These are phyloP conservation scores for Microdochium bolleyi DNA, from an alignment of 2,329 filamentous ascomycete species.

Conservation along the genomic window DNA sequence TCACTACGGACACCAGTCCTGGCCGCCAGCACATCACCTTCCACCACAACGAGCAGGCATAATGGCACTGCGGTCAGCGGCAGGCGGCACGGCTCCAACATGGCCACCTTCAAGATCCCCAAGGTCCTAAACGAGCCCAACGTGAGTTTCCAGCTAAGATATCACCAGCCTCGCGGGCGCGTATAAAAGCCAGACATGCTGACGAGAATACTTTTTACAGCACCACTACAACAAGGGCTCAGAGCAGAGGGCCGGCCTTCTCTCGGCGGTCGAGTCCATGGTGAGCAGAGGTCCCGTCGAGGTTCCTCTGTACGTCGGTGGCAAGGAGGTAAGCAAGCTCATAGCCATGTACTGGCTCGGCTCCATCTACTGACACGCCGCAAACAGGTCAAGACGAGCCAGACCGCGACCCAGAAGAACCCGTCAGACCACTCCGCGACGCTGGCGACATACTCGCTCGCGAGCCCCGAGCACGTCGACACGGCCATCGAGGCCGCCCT, in stretches of 20 bases:
- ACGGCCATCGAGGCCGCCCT: constrained; percentile 78
- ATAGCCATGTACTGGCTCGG: not conserved
- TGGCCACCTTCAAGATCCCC: constrained; percentile 83
- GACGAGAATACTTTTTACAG: constrained; percentile 33
- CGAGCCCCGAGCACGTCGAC: constrained; percentile 66
- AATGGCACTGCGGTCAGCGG: not conserved
- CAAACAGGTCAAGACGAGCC: constrained; percentile 55
- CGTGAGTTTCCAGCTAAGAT: constrained; percentile 43
- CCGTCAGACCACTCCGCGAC: constrained; percentile 70
- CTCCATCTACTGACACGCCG: not conserved
- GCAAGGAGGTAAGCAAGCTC: constrained; percentile 57
- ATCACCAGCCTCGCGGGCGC: not conserved
- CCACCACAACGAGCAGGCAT: constrained; percentile 9
- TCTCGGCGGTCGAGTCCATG: constrained; percentile 62
- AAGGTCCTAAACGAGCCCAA: constrained; percentile 92
- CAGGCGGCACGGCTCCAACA: constrained; percentile 26
- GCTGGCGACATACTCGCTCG: constrained; percentile 80
- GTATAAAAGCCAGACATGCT: not conserved
- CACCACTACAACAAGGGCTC: constrained; percentile 86
- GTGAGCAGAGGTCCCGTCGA: constrained; percentile 64
- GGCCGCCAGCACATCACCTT: not conserved
- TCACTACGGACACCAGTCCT: constrained; percentile 1
- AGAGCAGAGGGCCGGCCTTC: constrained; percentile 66
- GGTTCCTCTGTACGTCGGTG: constrained; percentile 76
- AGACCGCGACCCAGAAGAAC: constrained; percentile 66